A percentile compares a stretch with the other conserved stretches of the same genome.
Conservation (phyloP, 2,329 filamentous ascomycete species). For the Cladosporium sp. region DNA sequence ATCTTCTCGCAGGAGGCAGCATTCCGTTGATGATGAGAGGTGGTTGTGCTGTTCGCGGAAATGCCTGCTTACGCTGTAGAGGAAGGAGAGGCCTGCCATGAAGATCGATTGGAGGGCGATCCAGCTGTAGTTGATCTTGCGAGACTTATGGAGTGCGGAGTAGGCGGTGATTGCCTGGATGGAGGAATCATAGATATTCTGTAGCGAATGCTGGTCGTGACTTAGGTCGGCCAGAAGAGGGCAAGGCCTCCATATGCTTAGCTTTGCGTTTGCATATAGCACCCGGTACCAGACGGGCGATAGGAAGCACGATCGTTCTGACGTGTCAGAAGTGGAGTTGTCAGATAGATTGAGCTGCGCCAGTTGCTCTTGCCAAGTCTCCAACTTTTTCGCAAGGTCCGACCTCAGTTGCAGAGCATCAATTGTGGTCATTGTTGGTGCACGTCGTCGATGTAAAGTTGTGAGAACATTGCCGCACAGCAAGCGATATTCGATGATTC, state of each 20-base stretch:
- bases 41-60: constrained; percentile 33
- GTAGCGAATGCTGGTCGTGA: constrained; percentile 21
- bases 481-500: constrained; percentile 44
- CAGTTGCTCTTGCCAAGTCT: constrained; percentile 36
- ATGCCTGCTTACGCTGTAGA: constrained; percentile 46
- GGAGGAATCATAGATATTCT: constrained; percentile 41
- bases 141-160: constrained; percentile 45
- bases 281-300: constrained; percentile 47
- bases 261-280: constrained; percentile 45
- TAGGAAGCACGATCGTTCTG: constrained; percentile 41
- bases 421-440: constrained; percentile 18
- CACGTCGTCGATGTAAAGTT: constrained; percentile 37
- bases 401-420: constrained; percentile 27
- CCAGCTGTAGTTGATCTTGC: constrained; percentile 53
- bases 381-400: constrained; percentile 35
- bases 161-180: constrained; percentile 46
- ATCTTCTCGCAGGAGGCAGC: constrained; percentile 24
- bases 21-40: neutral
- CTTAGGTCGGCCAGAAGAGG: constrained; percentile 28
- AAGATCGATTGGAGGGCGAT: constrained; percentile 53
- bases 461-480: constrained; percentile 44
- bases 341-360: constrained; percentile 32
- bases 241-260: constrained; percentile 47
- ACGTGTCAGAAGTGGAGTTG: constrained; percentile 24
- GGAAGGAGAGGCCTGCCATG: constrained; percentile 48